Evolutionary conservation across 306 rosid genomes (phyloP), one percentile per base, ranked within the genome.

Genomic region (Rubus parviflorus): DNA sequence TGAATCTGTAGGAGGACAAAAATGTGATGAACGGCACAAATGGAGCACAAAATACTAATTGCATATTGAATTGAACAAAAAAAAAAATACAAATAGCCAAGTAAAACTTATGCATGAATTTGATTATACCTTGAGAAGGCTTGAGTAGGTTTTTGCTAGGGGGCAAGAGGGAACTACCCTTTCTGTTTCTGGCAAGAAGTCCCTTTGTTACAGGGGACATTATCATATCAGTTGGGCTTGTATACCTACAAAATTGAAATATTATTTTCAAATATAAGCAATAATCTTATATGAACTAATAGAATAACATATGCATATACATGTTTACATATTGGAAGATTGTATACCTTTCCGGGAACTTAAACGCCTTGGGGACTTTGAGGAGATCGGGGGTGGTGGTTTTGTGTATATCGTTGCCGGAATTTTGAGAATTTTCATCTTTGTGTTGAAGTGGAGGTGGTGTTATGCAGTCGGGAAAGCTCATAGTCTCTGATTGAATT

Each of bases 171-270:
- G 81, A 78, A 51, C 77, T 90, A 54, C 90, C 85, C 83, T 80
- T 92, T 82, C 89, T 89, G 77, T 83, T 79, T 81, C 97, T 87
- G 30, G 97, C 97, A 3, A 88, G 88, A 62, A 94, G 86, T 25
- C 93, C 97, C 83, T 90, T 89, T 54, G 92, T 90, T 25, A 92
- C 86, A 16, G 97, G 97, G 35, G 97, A 94, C 60, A 94, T 78
- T 85, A 90, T 87, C 86, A 80, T 51, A 83, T 94, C 98, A 17
- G 98, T 94, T n/a, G 98, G 97, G 79, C 98, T 92, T 63, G 82
- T 90, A 67, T 94, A 94, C 88, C 98, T 94, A 37, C 49, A 73
- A 0, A 62, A 85, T 75, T 20, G 61, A 58, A 6, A 23, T 4
- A 23, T 0, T 14, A 60, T 23, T 22, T 20, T n/a, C 20, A 49